Base-by-base conservation (phyloP, 306 rosid genomes). In the Nissolia schottii region DNA sequence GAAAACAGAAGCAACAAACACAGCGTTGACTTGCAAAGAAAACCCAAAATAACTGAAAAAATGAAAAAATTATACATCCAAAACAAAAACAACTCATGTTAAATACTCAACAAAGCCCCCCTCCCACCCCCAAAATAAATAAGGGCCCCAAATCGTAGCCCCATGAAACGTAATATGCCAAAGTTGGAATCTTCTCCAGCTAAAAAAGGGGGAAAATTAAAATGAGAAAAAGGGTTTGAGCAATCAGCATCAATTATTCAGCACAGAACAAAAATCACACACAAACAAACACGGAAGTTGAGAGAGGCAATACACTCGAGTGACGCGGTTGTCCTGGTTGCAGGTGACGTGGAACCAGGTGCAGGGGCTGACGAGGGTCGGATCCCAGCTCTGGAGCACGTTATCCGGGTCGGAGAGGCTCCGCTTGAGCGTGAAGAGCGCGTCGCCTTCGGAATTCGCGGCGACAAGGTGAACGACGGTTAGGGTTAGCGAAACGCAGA, bases 341-440 rank as follows among this genome's bases (percentile, higher is more conserved):
- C 98, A 93, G 78, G 98, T 91, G 80, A 93, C 85, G 59, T 93
- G 98, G 81, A 91, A 93, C 98, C 98, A 93, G 29, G 98, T 93
- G 68, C 98, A 93, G 23, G 98, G 98, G 46, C 91, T 89, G 3
- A 93, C 98, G 15, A 93, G 96, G 8, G 94, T 93, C 24, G 98
- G 92, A 86, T 93, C 98, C 98, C 98, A 93, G 78, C 98, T 93
- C 81, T 91, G 96, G 27, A 93, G 97, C 3, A 91, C 91, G 78
- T 89, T 89, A 73, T 85, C 91, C 0, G 97, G 97, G 85, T 93
- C 97, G 29, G 87, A 83, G 3, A 93, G 79, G 84, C 96, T 91
- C 63, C 87, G 83, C 28, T 92, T 79, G 12, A 93, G 88, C 32
- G 94, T 85, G 70, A 83, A 91, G 7, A 93, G 93, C 11, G 97